These are phyloP conservation scores for Wickerhamiella sorbophila DNA, from an alignment of 805 yeast genomes.

Conservation along the genomic window DNA sequence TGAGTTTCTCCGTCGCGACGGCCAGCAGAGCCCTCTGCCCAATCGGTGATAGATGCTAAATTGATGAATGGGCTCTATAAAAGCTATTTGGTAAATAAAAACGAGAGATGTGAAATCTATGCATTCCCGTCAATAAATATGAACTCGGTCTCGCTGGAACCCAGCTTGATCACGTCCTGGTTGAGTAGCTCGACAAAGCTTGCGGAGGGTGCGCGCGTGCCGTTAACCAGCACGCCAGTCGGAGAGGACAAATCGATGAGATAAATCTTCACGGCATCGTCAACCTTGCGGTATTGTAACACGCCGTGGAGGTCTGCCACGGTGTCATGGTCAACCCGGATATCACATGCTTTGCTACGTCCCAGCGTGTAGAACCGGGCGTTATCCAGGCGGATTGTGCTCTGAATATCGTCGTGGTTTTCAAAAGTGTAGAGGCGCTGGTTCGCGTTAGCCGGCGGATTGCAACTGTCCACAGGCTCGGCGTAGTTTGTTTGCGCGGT, in stretches of 20 bases:
- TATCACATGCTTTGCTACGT: conserved; percentile 1
- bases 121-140: conserved; percentile 3
- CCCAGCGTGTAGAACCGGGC: conserved; percentile 5
- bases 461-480: background rate
- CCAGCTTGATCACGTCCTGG: conserved; percentile 30
- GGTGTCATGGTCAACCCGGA: background rate
- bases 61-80: background rate
- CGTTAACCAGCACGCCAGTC: conserved; percentile 32
- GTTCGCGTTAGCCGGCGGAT: background rate
- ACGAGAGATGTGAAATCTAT: background rate
- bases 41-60: background rate
- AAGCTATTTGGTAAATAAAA: background rate
- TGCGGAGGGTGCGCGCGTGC: conserved; percentile 25
- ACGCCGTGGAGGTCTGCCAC: conserved; percentile 30
- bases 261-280: conserved; percentile 22
- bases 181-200: conserved; percentile 29
- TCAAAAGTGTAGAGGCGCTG: conserved; percentile 8
- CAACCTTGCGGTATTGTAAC: conserved; percentile 26
- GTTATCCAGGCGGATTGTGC: conserved; percentile 3
- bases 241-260: conserved; percentile 32
- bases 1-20: conserved; percentile 11
- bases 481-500: background rate
- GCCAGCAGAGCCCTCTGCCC: conserved; percentile 1
- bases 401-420: conserved; percentile 9
- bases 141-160: conserved; percentile 11